These are phyloP conservation scores for Sporothrix variecibatus DNA, from an alignment of 2,329 filamentous ascomycete species.

Conservation along the genomic window DNA sequence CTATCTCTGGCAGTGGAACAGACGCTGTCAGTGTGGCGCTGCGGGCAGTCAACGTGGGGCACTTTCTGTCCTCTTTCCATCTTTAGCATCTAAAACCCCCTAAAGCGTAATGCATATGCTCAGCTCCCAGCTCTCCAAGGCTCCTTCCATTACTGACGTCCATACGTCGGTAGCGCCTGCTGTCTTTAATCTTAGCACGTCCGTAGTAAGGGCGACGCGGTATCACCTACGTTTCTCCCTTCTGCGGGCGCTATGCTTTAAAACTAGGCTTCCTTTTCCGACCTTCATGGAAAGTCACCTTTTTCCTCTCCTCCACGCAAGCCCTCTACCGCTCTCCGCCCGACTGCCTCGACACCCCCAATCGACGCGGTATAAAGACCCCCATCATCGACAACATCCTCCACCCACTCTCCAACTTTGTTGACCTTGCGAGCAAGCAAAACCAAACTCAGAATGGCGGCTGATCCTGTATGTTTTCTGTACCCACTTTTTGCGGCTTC, in stretches of 20 bases:
- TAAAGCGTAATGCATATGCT: not conserved
- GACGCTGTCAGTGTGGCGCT: not conserved
- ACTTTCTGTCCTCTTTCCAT: not conserved
- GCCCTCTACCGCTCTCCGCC: constrained; percentile 1
- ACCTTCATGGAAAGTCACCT: not conserved
- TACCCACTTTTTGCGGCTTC: constrained; percentile 22
- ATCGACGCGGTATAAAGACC: constrained; percentile 13
- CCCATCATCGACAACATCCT: not conserved
- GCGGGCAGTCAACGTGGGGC: not conserved
- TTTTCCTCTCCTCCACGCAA: not conserved
- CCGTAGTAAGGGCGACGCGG: constrained; percentile 19
- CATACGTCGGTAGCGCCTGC: not conserved
- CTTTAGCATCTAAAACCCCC: not conserved
- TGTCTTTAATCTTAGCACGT: not conserved
- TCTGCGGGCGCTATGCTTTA: constrained; percentile 16
- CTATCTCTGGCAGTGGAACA: not conserved
- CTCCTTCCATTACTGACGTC: not conserved
- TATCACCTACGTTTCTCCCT: constrained; percentile 22
- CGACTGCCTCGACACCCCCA: not conserved
- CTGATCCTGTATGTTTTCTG: constrained; percentile 27
- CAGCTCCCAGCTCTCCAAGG: not conserved
- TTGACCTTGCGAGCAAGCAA: not conserved
- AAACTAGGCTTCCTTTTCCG: constrained; percentile 24
- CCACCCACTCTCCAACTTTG: not conserved
- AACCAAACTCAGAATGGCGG: constrained; percentile 21